These are phyloP conservation scores for Rhizopogon parksii DNA, from an alignment of 1,284 basidiomycete genomes.

Conservation along the genomic window DNA sequence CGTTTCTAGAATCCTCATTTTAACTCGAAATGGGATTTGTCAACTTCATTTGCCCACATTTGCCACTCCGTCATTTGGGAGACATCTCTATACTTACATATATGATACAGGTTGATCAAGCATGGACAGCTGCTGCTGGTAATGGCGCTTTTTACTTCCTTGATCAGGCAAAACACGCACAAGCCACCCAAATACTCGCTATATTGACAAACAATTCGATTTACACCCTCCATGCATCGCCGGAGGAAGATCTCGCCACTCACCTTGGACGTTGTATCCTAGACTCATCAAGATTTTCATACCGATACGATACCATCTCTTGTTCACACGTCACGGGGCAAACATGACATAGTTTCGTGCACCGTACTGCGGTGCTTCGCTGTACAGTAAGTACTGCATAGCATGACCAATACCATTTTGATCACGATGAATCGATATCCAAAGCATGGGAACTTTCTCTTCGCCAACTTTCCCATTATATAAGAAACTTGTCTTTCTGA, in stretches of 20 bases:
- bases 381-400: background rate
- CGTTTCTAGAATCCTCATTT: background rate
- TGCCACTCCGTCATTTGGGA: background rate
- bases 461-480: too few relatives aligned
- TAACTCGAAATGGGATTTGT: background rate
- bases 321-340: background rate
- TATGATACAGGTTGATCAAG: background rate
- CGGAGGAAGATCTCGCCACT: background rate
- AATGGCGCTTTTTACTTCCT: background rate
- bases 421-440: background rate
- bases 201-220: background rate
- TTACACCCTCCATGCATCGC: background rate
- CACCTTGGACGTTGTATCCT: too few relatives aligned
- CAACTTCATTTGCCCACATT: background rate
- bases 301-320: background rate
- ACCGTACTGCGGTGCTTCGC: background rate
- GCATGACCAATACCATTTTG: background rate
- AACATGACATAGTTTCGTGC: background rate
- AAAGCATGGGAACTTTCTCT: background rate
- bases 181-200: background rate
- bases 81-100: background rate
- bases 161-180: slow-evolving; percentile 2
- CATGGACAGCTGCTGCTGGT: background rate
- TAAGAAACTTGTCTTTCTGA: too few relatives aligned
- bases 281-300: background rate